phyloP scores from a whole-genome alignment of 2,329 filamentous ascomycete species.

The Fonsecaea nubica region DNA sequence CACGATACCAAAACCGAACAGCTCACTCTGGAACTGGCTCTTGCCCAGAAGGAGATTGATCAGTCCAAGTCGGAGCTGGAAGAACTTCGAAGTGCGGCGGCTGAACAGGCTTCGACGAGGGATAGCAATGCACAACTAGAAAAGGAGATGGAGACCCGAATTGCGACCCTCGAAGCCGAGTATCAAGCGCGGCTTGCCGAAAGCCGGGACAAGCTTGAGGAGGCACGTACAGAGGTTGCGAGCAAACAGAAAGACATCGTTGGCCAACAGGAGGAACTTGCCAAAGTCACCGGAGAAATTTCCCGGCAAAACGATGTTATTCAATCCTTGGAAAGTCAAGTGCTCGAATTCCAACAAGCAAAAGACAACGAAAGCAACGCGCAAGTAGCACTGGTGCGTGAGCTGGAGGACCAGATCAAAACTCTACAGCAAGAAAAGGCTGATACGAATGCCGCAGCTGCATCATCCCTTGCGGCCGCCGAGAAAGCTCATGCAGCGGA shows the following conservation, averaged over 20 bases:
- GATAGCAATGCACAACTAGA: constrained; percentile 31
- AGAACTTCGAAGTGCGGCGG: constrained; percentile 16
- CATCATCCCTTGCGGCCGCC: constrained; percentile 40
- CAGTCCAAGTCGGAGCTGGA: constrained; percentile 27
- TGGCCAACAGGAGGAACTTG: constrained; percentile 31
- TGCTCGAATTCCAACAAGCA: constrained; percentile 27
- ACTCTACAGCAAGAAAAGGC: constrained; percentile 27
- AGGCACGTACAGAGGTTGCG: constrained; percentile 23
- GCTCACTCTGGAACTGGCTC: constrained; percentile 18
- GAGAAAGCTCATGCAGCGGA: constrained; percentile 29
- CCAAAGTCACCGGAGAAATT: constrained; percentile 29
- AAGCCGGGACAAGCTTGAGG: constrained; percentile 25
- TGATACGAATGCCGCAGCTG: constrained; percentile 42
- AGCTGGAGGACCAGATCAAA: constrained; percentile 32
- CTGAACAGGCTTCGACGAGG: constrained; percentile 25
- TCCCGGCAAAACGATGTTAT: constrained; percentile 34
- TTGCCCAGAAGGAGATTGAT: constrained; percentile 18
- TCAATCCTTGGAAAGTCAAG: constrained; percentile 29
- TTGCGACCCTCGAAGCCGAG: constrained; percentile 24
- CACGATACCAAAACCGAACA: constrained; percentile 22
- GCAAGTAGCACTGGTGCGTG: constrained; percentile 16
- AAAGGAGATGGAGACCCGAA: constrained; percentile 34
- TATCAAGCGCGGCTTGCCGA: constrained; percentile 30
- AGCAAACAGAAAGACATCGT: constrained; percentile 34
- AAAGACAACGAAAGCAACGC: constrained; percentile 28